These are phyloP conservation scores for Aspergillus sclerotiicarbonarius DNA, from an alignment of 495 filamentous ascomycete species.

Conservation along the genomic window DNA sequence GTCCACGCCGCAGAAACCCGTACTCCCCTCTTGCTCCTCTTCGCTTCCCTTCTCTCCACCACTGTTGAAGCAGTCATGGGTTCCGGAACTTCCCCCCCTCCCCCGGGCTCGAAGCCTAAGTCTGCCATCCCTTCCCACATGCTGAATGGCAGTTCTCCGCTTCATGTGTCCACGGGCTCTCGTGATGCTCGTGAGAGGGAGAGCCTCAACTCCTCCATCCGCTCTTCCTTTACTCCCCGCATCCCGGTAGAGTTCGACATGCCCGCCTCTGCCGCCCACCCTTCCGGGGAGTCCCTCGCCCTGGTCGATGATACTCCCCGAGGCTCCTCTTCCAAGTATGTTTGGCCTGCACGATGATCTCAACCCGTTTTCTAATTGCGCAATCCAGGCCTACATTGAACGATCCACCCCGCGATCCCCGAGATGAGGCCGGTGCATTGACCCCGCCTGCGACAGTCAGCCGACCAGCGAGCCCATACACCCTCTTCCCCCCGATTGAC, in stretches of 20 bases:
- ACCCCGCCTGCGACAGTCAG: constrained; percentile 49
- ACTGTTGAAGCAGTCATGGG: constrained; percentile 27
- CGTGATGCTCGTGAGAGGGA: constrained; percentile 51
- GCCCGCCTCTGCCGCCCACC: constrained; percentile 19
- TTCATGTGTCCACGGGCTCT: constrained; percentile 31
- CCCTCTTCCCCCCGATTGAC: constrained; percentile 62
- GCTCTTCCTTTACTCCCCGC: constrained; percentile 46
- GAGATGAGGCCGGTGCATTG: constrained; percentile 60
- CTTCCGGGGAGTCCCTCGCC: constrained; percentile 22
- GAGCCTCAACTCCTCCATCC: constrained; percentile 52
- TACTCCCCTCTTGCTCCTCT: background rate
- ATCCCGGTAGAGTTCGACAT: constrained; percentile 40
- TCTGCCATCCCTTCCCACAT: constrained; percentile 50
- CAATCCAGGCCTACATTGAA: constrained; percentile 42
- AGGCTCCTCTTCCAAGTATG: constrained; percentile 32
- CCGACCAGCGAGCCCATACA: constrained; percentile 59
- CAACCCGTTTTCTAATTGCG: background rate
- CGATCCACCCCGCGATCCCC: constrained; percentile 69
- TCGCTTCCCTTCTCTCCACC: constrained; percentile 5
- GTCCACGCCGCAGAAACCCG: background rate
- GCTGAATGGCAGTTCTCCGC: constrained; percentile 46
- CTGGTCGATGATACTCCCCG: constrained; percentile 17
- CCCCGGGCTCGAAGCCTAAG: constrained; percentile 38
- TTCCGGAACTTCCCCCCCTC: constrained; percentile 36
- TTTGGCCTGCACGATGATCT: background rate